These are phyloP conservation scores for Seminavis robusta DNA, from an alignment of 108 stramenopile genomes.

Conservation along the genomic window DNA sequence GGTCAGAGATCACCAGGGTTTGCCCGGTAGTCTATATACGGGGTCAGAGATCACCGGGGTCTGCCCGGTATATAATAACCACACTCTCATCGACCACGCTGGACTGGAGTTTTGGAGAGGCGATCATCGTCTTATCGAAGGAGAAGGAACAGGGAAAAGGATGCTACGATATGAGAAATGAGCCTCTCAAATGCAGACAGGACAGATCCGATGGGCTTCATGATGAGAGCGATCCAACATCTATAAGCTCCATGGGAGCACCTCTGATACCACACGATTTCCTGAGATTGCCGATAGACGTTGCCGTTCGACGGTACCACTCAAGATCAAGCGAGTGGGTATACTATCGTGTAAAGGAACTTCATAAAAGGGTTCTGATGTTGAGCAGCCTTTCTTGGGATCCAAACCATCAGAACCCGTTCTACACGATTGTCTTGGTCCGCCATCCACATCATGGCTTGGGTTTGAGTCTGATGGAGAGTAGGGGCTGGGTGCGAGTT, in stretches of 20 bases:
- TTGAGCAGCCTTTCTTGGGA: not conserved
- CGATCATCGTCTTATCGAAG: no score
- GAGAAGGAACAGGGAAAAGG: not conserved
- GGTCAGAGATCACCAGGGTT: no score
- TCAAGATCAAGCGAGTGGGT: not conserved
- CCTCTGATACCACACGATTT: constrained; percentile 33
- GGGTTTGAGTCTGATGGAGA: constrained; percentile 65
- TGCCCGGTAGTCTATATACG: no score
- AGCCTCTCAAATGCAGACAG: not conserved
- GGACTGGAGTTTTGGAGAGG: no score
- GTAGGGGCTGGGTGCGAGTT: constrained; percentile 38
- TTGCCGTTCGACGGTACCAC: constrained; percentile 25
- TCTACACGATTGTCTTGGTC: constrained; percentile 27
- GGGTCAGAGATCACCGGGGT: no score
- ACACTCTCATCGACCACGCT: no score
- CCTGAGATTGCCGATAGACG: constrained; percentile 26
- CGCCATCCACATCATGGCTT: constrained; percentile 50
- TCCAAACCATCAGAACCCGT: not conserved
- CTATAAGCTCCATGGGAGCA: not conserved
- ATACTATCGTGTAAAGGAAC: not conserved
- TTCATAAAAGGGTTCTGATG: not conserved
- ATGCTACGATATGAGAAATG: not conserved
- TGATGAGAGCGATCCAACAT: not conserved
- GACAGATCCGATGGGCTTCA: no score
- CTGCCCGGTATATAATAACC: no score